Evolutionary conservation across 768 basidiomycete genomes (phyloP).

Genomic region (Hericium alpestre): DNA sequence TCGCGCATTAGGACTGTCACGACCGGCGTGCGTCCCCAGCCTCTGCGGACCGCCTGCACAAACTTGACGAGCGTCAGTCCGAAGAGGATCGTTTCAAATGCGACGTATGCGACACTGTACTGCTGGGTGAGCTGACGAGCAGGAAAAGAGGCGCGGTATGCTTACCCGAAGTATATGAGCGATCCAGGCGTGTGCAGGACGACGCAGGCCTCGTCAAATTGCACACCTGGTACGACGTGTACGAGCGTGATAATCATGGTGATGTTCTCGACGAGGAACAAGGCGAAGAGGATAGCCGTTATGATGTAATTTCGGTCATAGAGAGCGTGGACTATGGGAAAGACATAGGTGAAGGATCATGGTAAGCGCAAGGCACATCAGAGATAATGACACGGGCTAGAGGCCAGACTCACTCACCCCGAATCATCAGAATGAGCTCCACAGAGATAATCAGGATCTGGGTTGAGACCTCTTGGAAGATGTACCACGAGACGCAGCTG

Average conservation of each 20-base stretch:
- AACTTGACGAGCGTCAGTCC: constrained; percentile 16
- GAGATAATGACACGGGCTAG: not conserved
- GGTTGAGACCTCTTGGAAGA: constrained; percentile 7
- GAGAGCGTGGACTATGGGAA: constrained; percentile 9
- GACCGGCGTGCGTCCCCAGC: constrained; percentile 15
- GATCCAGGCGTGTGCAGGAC: constrained; percentile 4
- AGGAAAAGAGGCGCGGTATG: not conserved
- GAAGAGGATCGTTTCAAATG: constrained; percentile 18
- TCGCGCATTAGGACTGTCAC: constrained; percentile 16
- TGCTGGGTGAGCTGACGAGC: not conserved
- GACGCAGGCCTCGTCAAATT: constrained; percentile 5
- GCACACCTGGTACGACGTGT: constrained; percentile 1
- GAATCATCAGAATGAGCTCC: constrained; percentile 16
- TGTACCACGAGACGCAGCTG: constrained; percentile 12
- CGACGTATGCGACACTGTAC: constrained; percentile 14
- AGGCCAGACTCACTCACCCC: constrained; percentile 13
- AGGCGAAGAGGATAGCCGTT: not conserved
- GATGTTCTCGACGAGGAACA: constrained; percentile 8
- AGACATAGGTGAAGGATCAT: not conserved
- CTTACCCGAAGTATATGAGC: constrained; percentile 9
- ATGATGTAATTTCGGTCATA: constrained; percentile 8
- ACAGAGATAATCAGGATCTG: constrained; percentile 12
- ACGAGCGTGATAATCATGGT: constrained; percentile 7
- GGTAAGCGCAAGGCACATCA: not conserved
- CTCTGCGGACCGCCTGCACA: constrained; percentile 10